Evolutionary conservation across 2,329 filamentous ascomycete species (phyloP).

Genomic region (Pestalotiopsis sp.): DNA sequence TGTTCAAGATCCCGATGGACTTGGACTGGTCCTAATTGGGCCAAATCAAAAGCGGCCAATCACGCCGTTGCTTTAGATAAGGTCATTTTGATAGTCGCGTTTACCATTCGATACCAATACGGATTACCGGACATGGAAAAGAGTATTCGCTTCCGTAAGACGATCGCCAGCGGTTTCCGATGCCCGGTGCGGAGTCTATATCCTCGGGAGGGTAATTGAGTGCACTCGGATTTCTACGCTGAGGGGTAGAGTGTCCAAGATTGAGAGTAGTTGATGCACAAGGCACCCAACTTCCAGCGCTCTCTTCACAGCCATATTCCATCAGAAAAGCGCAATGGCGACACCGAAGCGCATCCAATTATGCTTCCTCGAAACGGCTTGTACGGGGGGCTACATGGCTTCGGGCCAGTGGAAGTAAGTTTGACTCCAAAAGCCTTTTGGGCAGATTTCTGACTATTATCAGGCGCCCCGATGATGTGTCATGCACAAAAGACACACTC

Average conservation of each 20-base stretch:
- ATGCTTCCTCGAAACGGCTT: constrained; percentile 10
- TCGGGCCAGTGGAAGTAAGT: constrained; percentile 16
- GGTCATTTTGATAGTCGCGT: neutral
- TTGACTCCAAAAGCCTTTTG: neutral
- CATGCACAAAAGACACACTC: constrained; percentile 11
- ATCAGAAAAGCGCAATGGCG: neutral
- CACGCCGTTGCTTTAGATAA: neutral
- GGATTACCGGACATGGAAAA: neutral
- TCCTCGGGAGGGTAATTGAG: neutral
- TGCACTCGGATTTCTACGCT: neutral
- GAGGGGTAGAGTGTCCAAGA: neutral
- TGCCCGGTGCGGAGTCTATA: neutral
- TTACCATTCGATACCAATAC: neutral
- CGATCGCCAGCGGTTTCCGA: neutral
- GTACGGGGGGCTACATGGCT: constrained; percentile 10
- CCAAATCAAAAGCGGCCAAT: neutral
- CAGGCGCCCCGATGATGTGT: constrained; percentile 10
- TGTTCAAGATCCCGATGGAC: neutral
- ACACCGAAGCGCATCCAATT: constrained; percentile 12
- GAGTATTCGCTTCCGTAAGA: neutral
- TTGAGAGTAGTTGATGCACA: neutral
- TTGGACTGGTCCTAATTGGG: neutral
- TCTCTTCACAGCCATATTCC: neutral
- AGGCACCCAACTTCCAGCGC: neutral
- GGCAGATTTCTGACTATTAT: neutral